Evolutionary conservation across 2,329 filamentous ascomycete genomes (phyloP).

Genomic region (Diplodia corticola): DNA sequence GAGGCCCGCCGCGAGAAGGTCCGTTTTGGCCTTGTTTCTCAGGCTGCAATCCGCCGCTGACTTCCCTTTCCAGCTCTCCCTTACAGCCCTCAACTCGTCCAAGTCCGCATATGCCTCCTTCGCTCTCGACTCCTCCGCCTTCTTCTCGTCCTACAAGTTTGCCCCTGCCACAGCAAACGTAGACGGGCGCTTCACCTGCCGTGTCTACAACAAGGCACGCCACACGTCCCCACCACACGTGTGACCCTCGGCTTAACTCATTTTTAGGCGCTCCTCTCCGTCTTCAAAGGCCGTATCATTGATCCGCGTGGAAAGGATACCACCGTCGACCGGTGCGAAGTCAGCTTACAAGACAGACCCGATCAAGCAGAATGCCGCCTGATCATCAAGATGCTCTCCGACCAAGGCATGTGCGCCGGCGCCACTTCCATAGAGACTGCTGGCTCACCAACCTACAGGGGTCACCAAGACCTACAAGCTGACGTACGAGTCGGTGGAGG

Average conservation of each 20-base stretch:
- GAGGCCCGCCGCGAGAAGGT: constrained; percentile 71
- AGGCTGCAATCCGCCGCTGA: constrained; percentile 25
- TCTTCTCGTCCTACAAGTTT: constrained; percentile 73
- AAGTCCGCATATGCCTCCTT: constrained; percentile 78
- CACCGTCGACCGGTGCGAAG: constrained; percentile 72
- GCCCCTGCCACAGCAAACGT: constrained; percentile 40
- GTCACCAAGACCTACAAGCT: constrained; percentile 76
- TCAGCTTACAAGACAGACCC: constrained; percentile 69
- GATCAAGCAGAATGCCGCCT: constrained; percentile 70
- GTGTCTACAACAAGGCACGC: constrained; percentile 68
- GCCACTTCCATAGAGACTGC: neutral
- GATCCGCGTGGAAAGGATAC: constrained; percentile 68
- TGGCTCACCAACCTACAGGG: constrained; percentile 41
- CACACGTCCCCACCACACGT: too few relatives aligned
- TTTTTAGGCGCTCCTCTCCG: constrained; percentile 58
- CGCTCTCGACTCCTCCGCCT: constrained; percentile 64
- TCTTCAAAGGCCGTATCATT: constrained; percentile 68
- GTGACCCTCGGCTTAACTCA: neutral
- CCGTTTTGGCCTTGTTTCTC: constrained; percentile 28
- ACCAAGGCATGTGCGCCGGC: constrained; percentile 57
- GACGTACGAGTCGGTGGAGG: constrained; percentile 71
- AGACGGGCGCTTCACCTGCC: constrained; percentile 67
- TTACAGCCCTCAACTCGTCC: constrained; percentile 76
- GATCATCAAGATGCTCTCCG: constrained; percentile 70
- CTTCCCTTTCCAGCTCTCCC: constrained; percentile 57